Percentiles rank a stretch among this genome's conserved stretches.
Evolutionary conservation across 2,329 filamentous ascomycete genomes (phyloP).

Genomic region (Trichoderma pleuroti): DNA sequence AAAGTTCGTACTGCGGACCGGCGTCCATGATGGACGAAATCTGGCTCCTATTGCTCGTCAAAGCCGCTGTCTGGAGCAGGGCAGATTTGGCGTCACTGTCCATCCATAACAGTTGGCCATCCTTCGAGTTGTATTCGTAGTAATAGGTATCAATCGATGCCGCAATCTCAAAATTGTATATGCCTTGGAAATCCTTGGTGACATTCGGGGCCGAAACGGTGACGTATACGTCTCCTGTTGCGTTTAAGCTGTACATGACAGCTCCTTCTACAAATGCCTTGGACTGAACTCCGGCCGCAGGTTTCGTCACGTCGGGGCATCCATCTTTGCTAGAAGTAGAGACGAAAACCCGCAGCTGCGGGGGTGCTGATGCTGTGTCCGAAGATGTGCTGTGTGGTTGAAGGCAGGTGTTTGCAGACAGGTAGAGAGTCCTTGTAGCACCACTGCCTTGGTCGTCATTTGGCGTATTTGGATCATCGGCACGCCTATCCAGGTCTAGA

Average conservation of each 20-base stretch:
- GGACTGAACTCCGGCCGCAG: slow-evolving; percentile 26
- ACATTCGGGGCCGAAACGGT: slow-evolving; percentile 68
- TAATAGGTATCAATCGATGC: slow-evolving; percentile 77
- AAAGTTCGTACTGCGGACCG: slow-evolving; percentile 69
- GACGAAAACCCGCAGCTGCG: slow-evolving; percentile 75
- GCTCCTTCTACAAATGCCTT: slow-evolving; percentile 64
- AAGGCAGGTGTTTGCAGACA: slow-evolving; percentile 82
- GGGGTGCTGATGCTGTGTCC: slow-evolving; percentile 40
- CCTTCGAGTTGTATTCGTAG: slow-evolving; percentile 55
- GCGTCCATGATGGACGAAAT: slow-evolving; percentile 53
- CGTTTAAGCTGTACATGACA: slow-evolving; percentile 59
- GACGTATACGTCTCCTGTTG: slow-evolving; percentile 69
- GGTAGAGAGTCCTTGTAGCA: slow-evolving; percentile 55
- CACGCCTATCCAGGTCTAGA: not conserved
- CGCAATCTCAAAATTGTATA: slow-evolving; percentile 78
- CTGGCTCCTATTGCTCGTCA: slow-evolving; percentile 56
- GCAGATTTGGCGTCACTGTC: slow-evolving; percentile 80
- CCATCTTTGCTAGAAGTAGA: slow-evolving; percentile 48
- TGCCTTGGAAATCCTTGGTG: slow-evolving; percentile 55
- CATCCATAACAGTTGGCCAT: slow-evolving; percentile 64
- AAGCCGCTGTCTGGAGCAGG: slow-evolving; percentile 72
- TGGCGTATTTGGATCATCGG: not conserved
- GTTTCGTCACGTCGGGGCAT: slow-evolving; percentile 28
- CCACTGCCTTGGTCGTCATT: slow-evolving; percentile 27
- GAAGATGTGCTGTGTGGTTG: slow-evolving; percentile 57